Percentiles rank a stretch among this genome's conserved stretches.
phyloP scores from a whole-genome alignment of 78 protist genomes.

The Guillardia theta region DNA sequence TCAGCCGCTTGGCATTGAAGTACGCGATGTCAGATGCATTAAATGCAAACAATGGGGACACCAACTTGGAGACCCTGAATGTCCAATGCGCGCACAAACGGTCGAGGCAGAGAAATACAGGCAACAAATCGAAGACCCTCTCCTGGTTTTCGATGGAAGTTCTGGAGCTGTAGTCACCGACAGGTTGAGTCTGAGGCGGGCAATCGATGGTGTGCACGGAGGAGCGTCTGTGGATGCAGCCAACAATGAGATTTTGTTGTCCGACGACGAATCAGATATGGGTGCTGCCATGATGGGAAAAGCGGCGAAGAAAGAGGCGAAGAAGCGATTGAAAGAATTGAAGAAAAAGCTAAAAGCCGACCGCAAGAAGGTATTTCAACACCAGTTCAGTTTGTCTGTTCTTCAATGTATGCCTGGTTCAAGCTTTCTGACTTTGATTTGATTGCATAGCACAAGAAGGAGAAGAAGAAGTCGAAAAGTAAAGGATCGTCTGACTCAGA shows the following conservation, averaged over 20 bases:
- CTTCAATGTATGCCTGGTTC: not conserved
- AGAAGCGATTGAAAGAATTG: not conserved
- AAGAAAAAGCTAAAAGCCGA: not conserved
- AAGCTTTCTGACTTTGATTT: not conserved
- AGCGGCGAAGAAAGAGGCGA: not conserved
- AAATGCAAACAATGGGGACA: constrained; percentile 57
- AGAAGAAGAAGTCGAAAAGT: not conserved
- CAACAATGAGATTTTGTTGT: not conserved
- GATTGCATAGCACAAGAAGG: not conserved
- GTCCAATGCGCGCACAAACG: not conserved
- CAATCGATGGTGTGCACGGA: not conserved
- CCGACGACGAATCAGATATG: not conserved
- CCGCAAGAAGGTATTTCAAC: too few relatives aligned
- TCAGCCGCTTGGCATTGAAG: constrained; percentile 61
- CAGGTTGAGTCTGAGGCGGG: not conserved
- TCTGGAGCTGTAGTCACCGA: not conserved
- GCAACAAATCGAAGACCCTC: constrained; percentile 4
- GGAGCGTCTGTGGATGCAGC: not conserved
- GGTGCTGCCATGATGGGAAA: not conserved
- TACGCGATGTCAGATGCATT: constrained; percentile 63
- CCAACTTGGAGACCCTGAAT: not conserved
- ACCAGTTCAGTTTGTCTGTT: not conserved
- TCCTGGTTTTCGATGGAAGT: not conserved
- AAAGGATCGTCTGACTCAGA: not conserved
- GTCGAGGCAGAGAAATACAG: not conserved